Percentiles rank a stretch among this genome's conserved stretches.
Evolutionary conservation across 257 asterid species (phyloP).

Genomic region (Leptodermis oblonga): DNA sequence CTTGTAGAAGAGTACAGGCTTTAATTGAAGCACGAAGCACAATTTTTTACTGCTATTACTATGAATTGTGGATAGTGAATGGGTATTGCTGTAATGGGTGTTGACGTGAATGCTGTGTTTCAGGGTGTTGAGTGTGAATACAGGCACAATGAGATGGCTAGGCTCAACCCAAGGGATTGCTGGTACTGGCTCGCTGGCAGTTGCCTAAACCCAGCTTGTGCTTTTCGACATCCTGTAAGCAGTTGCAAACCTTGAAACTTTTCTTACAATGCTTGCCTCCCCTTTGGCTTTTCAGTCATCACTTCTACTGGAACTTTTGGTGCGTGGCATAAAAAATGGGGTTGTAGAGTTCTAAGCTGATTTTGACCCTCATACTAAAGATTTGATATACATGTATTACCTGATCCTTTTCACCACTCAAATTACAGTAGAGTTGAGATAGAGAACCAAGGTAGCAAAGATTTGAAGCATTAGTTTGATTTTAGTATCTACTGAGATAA

Average conservation of each 20-base stretch:
- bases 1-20: background rate
- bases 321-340: background rate
- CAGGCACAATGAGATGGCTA: constrained; percentile 43
- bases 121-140: constrained; percentile 43
- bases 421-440: background rate
- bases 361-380: background rate
- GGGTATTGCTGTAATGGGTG: background rate
- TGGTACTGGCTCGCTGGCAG: constrained; percentile 37
- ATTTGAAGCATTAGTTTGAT: background rate
- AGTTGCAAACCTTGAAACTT: background rate
- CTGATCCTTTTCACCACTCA: background rate
- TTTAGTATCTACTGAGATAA: background rate
- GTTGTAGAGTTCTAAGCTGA: background rate
- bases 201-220: constrained; percentile 38
- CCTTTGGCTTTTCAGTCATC: background rate
- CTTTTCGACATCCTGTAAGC: constrained; percentile 50
- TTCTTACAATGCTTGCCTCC: background rate
- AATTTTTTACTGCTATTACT: background rate
- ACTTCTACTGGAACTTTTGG: background rate
- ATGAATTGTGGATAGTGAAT: background rate
- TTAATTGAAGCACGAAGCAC: background rate
- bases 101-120: constrained; percentile 9
- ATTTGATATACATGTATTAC: background rate
- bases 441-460: background rate
- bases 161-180: constrained; percentile 47